A percentile compares a stretch with the other conserved stretches of the same genome.
phyloP scores from a whole-genome alignment of 2,329 filamentous ascomycete genomes.

The Hypoxylon sp. region DNA sequence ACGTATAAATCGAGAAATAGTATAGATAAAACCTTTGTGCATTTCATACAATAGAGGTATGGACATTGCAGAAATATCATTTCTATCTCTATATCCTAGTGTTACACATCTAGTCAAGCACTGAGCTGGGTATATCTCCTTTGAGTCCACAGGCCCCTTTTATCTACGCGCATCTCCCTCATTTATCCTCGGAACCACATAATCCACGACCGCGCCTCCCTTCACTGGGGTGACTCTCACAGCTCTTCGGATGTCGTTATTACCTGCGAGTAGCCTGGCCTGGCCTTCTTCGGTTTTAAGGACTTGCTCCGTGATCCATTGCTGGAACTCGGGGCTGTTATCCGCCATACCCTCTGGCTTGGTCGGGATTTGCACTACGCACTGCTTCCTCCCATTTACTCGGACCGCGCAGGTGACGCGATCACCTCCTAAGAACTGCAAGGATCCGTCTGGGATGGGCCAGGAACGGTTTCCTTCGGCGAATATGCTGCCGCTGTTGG shows the following conservation, averaged over 20 bases:
- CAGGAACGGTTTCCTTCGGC: conserved; percentile 65
- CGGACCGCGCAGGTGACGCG: conserved; percentile 76
- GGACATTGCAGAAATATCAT: neutral
- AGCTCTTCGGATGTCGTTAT: conserved; percentile 59
- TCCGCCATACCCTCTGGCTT: conserved; percentile 60
- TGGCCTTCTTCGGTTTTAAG: conserved; percentile 73
- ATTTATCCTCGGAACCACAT: conserved; percentile 66
- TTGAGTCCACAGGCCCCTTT: neutral
- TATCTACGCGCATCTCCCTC: conserved; percentile 29
- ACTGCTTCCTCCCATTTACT: conserved; percentile 83
- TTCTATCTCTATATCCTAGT: neutral
- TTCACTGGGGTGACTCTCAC: conserved; percentile 60
- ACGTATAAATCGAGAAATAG: neutral
- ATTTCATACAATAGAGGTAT: no score
- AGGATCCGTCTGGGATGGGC: conserved; percentile 69
- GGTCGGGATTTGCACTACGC: conserved; percentile 74
- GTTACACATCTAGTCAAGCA: conserved; percentile 23
- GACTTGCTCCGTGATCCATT: conserved; percentile 75
- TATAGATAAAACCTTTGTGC: neutral
- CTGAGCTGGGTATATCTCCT: conserved; percentile 39
- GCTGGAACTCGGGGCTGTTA: conserved; percentile 58
- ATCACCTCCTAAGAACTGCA: conserved; percentile 65
- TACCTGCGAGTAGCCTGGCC: conserved; percentile 64
- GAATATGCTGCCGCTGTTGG: conserved; percentile 60
- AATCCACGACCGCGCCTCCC: conserved; percentile 79